A percentile compares a stretch with the other conserved stretches of the same genome.
Evolutionary conservation across 2,329 filamentous ascomycete species (phyloP).

Genomic region (Pyrenochaeta sp.): DNA sequence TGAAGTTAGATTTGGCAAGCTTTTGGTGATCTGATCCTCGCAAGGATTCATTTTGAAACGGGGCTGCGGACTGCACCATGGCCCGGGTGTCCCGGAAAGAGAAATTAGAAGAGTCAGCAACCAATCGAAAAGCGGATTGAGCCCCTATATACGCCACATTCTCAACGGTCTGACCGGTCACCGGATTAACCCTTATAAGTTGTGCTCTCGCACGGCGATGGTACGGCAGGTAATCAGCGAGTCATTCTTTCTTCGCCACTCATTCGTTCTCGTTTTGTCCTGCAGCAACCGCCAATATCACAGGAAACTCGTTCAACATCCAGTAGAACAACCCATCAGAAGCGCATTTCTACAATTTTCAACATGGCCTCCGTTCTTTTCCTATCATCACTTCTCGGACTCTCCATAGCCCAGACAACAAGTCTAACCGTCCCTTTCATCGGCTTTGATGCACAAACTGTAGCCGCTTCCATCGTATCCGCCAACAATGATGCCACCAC

Average conservation of each 20-base stretch:
- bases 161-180: not conserved
- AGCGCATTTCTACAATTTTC: not conserved
- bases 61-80: not conserved
- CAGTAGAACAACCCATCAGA: not conserved
- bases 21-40: not conserved
- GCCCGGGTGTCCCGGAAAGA: not conserved
- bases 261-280: not conserved
- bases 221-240: not conserved
- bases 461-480: constrained; percentile 24
- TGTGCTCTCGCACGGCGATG: not conserved
- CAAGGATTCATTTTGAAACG: not conserved
- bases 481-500: constrained; percentile 22
- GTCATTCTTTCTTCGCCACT: not conserved
- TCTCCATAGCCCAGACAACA: constrained; percentile 23
- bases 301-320: not conserved
- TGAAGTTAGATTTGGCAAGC: not conserved
- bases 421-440: constrained; percentile 21
- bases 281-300: not conserved
- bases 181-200: not conserved
- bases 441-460: constrained; percentile 5
- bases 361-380: constrained; percentile 14
- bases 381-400: constrained; percentile 10
- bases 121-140: not conserved
- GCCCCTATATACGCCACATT: not conserved
- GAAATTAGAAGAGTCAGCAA: not conserved